phyloP scores from a whole-genome alignment of 257 asterid genomes.

The Ocimum tenuiflorum region DNA sequence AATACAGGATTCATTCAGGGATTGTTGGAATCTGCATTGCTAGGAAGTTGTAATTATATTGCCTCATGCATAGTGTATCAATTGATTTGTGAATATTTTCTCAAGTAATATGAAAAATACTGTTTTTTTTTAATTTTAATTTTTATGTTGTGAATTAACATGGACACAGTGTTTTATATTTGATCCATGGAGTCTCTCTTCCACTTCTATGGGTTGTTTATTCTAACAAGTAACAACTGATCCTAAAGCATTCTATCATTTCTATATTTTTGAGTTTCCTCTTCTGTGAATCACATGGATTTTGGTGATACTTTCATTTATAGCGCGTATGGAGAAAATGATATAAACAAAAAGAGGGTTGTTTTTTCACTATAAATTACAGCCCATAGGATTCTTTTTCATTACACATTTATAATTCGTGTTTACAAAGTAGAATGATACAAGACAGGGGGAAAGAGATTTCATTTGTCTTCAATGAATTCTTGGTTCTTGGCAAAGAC shows the following conservation, averaged over 20 bases:
- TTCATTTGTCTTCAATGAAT: background rate
- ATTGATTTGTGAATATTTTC: background rate
- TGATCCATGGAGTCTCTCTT: background rate
- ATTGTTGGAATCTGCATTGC: background rate
- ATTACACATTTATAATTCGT: too few relatives aligned
- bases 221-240: background rate
- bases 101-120: background rate
- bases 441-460: background rate
- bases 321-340: background rate
- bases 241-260: background rate
- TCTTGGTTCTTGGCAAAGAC: too few relatives aligned
- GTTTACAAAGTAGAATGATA: too few relatives aligned
- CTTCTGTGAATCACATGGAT: background rate
- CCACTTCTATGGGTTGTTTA: background rate
- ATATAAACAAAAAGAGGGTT: background rate
- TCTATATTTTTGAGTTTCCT: background rate
- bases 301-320: background rate
- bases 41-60: background rate
- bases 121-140: background rate
- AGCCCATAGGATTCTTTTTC: too few relatives aligned
- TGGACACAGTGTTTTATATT: background rate
- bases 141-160: background rate
- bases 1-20: background rate
- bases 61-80: background rate
- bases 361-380: background rate